phyloP scores from a whole-genome alignment of 2,329 filamentous ascomycete species.

The Didymella pomorum region DNA sequence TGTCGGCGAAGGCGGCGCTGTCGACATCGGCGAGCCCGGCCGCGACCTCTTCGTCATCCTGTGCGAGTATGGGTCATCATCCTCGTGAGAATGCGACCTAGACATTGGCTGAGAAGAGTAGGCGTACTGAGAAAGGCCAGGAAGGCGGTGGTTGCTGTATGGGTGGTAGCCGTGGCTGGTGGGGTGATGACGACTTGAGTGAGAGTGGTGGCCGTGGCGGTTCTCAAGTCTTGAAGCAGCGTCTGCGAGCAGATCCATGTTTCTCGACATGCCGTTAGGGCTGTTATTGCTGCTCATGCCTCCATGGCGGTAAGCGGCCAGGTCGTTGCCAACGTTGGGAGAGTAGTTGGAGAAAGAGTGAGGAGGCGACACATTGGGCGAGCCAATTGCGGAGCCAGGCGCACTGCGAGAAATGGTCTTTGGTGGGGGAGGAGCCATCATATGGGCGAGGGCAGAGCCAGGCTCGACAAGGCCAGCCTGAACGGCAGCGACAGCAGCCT shows the following conservation, averaged over 20 bases:
- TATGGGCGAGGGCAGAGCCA: slow-evolving; percentile 59
- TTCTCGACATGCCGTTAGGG: slow-evolving; percentile 60
- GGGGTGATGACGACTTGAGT: slow-evolving; percentile 50
- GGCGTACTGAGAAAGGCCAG: slow-evolving; percentile 55
- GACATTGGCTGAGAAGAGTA: slow-evolving; percentile 88
- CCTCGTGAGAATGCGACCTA: slow-evolving; percentile 82
- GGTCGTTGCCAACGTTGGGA: slow-evolving; percentile 64
- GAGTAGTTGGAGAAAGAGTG: slow-evolving; percentile 77
- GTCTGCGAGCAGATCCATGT: slow-evolving; percentile 75
- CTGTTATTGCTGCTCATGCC: slow-evolving; percentile 51
- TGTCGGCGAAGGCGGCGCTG: slow-evolving; percentile 92
- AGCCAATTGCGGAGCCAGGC: slow-evolving; percentile 83
- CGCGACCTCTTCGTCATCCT: slow-evolving; percentile 85
- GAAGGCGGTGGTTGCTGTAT: slow-evolving; percentile 66
- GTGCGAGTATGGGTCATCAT: slow-evolving; percentile 80
- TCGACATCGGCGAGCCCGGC: slow-evolving; percentile 93
- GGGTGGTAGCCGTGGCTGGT: slow-evolving; percentile 55
- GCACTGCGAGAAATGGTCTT: slow-evolving; percentile 87
- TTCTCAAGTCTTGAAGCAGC: slow-evolving; percentile 72
- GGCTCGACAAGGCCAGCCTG: slow-evolving; percentile 61
- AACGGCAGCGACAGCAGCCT: slow-evolving; percentile 63
- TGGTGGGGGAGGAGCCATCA: slow-evolving; percentile 79
- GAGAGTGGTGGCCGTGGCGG: slow-evolving; percentile 58
- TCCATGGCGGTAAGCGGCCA: slow-evolving; percentile 62
- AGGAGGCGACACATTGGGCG: slow-evolving; percentile 95